Evolutionary conservation across 148 eudicot species (phyloP), one percentile per base, ranked within the genome.

Genomic region (Tetragonia tetragonoides): DNA sequence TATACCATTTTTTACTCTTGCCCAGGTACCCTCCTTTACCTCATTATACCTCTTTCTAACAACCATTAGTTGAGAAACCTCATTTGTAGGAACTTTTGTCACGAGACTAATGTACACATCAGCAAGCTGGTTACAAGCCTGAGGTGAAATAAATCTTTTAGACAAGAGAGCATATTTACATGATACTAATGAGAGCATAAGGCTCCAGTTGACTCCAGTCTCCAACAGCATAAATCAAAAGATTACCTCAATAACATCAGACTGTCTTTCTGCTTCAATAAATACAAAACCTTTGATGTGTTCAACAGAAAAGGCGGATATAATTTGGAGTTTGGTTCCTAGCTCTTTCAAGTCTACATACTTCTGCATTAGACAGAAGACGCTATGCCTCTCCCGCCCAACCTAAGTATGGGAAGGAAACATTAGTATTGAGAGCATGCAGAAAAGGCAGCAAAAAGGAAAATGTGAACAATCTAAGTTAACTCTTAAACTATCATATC

Each of bases 301-400:
- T 73, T 95, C 99, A 79, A 86, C 86, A 34, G 94, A 83, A 85
- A 90, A 90, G 18, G 95, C 97, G 77, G 99, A 91, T 76, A 95
- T 82, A 73, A 93, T 87, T 75, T 83, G 92, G 84, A 95, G 86
- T 81, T 90, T 93, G 60, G 80, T 93, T 49, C 97, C 94, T 62
- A 91, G 80, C 51, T 65, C 75, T 65, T 85, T 80, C 80, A 93
- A 78, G 79, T 95, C 97, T 76, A 86, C 90, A 80, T 42, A 91
- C 83, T 95, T 95, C 81, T 95, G 97, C 90, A 95, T 95, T 16
- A 95, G 84, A 73, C 97, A 93, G 83, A 93, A 89, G 62, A 89
- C 93, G 34, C 96, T 87, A 68, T 91, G 85, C 88, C 87, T 93
- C 86, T 95, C 99, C 20, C 99, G 96, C 65, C 97, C 97, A 87